Evolutionary conservation across 169 alveolate genomes (phyloP), one percentile per base, ranked within the genome.

Genomic region (Cryptosporidium viatorum): DNA sequence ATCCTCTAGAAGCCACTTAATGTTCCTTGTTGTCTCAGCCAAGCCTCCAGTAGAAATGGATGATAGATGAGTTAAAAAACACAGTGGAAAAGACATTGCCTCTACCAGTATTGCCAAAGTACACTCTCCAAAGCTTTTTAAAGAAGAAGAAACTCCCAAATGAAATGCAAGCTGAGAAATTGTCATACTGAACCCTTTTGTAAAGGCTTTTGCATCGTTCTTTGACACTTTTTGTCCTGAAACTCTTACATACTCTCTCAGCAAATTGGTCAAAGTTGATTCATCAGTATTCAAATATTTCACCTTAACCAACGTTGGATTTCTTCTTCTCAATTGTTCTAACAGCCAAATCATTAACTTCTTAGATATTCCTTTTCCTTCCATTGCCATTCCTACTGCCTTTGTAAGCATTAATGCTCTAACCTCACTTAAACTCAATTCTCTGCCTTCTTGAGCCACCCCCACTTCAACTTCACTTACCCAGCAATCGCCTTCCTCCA

Each of bases 1-100:
- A 60, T 80, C 89, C 7, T 80, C 89, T 12, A 80, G 68, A 12
- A 80, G 62, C 89, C 89, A 80, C 3, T 39, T 80, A 26, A 80
- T 26, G 35, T 39, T 67, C 26, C 74, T 80, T 21, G 75, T 43
- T 8, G 68, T 62, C 0, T 80, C 89, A 37, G 74, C 60, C 21
- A 80, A 21, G 18, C 89, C 89, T 0, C 67, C 89, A 12, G 69
- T 65, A 41, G 89, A 60, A 29, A 80, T 18, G 5, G 89, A 29
- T 21, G 69, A 41, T 14, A 80, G 14, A 14, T 80, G 89, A 21
- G 68, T 16, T 26, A 80, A 45, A 62, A 80, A 80, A 9, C 75
- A 62, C 0, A 65, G 26, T 16, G 89, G 89, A 62, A 60, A 62
- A 3, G 89, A 35, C 69, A 80, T 43, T 8, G 89, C 41, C 45